Base-by-base conservation (phyloP, 2,329 filamentous ascomycete genomes). In the Cordyceps cicadae region DNA sequence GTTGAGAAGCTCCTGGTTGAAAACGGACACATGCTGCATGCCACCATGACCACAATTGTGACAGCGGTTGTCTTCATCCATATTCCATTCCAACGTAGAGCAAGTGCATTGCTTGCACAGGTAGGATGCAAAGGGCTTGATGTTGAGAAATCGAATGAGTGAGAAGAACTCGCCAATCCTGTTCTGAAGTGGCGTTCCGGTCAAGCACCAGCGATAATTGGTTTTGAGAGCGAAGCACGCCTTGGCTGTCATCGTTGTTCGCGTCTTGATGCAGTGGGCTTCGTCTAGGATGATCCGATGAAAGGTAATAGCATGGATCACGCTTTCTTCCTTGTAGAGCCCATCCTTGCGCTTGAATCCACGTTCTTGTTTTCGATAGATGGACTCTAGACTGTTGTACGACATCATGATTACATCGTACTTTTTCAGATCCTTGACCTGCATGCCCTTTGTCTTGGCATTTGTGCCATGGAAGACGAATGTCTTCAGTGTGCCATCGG, bases 81-180 rank as follows among this genome's bases (percentile, higher is more conserved):
- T 87, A 3, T 80, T 80, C 94, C 94, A 99, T 67, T 97, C 90
- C 4, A 96, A 76, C 60, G 85, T 83, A 54, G 88, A 84, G 72
- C 94, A 99, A 5, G 81, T 72, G 70, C 94, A 99, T 61, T 85
- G 81, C 71, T 93, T 94, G 80, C 94, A 99, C 65, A 97, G 88
- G 71, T 99, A 99, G 65, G 90, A 92, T 8, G 93, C 88, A 72
- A 97, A 97, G 0, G 93, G 93, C 9, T 83, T 82, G 41, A 97
- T 81, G 71, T 96, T 89, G 34, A 99, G 82, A 73, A 99, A 99
- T 2, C 94, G 88, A 60, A 99, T 80, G 24, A 97, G 79, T 0
- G 93, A 97, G 75, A 97, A 97, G 73, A 97, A 95, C 72, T 97
- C 93, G 69, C 94, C 93, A 65, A 97, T 97, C 58, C 93, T 88